phyloP scores from a whole-genome alignment of 2,329 filamentous ascomycete genomes.

The Phialocephala sp. region DNA sequence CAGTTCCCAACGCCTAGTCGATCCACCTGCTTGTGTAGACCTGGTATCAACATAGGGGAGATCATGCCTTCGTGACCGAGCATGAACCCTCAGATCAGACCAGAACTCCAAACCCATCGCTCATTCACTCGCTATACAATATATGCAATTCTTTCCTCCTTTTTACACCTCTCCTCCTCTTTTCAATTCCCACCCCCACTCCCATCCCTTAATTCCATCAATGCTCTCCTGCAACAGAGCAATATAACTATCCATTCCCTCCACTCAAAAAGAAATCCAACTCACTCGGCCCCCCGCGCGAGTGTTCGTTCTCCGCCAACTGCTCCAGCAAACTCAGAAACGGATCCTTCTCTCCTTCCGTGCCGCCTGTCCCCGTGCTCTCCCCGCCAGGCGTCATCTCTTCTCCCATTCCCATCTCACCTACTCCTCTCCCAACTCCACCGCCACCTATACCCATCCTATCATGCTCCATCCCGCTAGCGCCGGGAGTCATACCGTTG shows the following conservation, averaged over 20 bases:
- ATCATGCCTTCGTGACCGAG: neutral
- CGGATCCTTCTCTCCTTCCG: slow-evolving; percentile 72
- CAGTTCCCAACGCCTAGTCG: neutral
- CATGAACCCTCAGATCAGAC: neutral
- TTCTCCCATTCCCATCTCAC: slow-evolving; percentile 47
- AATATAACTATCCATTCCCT: slow-evolving; percentile 18
- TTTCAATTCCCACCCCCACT: neutral
- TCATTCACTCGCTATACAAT: neutral
- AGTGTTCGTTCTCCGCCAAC: slow-evolving; percentile 79
- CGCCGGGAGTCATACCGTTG: neutral
- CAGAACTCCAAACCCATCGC: neutral
- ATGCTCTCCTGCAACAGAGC: too few relatives aligned
- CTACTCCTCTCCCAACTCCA: neutral
- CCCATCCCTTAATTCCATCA: neutral
- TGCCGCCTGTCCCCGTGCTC: slow-evolving; percentile 55
- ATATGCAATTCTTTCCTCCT: neutral
- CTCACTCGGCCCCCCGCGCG: slow-evolving; percentile 71
- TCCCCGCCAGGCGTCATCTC: slow-evolving; percentile 51
- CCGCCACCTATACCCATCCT: slow-evolving; percentile 48
- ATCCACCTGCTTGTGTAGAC: neutral
- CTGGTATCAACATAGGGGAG: neutral
- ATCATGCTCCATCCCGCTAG: neutral
- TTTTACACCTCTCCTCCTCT: neutral
- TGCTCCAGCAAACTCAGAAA: slow-evolving; percentile 82
- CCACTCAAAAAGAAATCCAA: slow-evolving; percentile 74